Base-by-base conservation (phyloP, 139 green algal species). In the Choricystis sp. region DNA sequence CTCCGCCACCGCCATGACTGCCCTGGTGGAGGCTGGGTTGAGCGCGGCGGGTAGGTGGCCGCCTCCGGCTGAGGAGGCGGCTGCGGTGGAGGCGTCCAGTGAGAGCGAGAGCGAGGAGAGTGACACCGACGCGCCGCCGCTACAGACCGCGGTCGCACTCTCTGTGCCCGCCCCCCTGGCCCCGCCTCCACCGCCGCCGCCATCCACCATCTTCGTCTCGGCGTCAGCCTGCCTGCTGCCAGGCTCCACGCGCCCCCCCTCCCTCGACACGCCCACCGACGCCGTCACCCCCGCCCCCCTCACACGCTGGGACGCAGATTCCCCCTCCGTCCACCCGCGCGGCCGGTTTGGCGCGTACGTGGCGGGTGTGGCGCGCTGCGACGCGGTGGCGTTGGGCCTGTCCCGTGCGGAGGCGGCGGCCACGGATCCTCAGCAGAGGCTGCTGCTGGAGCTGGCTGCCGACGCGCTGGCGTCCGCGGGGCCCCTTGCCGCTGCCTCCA, bases 361-460 rank as follows among this genome's bases (percentile, higher is more conserved):
- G 2, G 49, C 57, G 9, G 31, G 67, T n/a, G 24, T 27, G 31
- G 56, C 67, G 3, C 28, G 29, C 21, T 93, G 85, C 56, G 74
- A 81, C 29, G 28, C 49, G 0, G 62, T 56, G 3, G 61, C 69
- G 5, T 84, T 88, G 62, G 26, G 29, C 27, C 72, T 78, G 4
- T 69, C 69, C 16, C 26, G 28, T 59, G 21, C 67, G 2, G 79
- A 85, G 31, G 70, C 74, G 3, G 20, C 60, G 3, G 59, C 61
- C 62, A 81, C 82, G 70, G 85, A 92, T 66, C 80, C 80, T 3
- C 85, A 92, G 72, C 85, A 92, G 65, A 76, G 85, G 1, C 56
- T 89, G 58, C 67, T 91, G 60, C 29, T 91, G 59, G 72, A 88
- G 57, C 65, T 71, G 22, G 57, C 55, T 16, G 57, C 26, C 22